Evolutionary conservation across 1,284 basidiomycete genomes (phyloP).

Genomic region (Hymenochaete sp.): DNA sequence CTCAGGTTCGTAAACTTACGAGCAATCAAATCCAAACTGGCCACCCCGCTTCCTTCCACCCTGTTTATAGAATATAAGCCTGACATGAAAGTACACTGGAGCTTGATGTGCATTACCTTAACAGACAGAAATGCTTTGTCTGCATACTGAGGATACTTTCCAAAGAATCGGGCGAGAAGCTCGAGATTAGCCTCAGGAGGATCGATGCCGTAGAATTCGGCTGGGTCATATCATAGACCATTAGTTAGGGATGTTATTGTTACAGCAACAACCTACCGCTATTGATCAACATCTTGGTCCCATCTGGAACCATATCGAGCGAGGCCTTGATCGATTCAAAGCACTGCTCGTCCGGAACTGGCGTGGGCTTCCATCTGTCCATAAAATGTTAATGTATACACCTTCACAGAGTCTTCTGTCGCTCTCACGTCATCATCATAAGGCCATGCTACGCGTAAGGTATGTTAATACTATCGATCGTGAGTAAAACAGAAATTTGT

Average conservation of each 20-base stretch:
- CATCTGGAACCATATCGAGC: conserved; percentile 40
- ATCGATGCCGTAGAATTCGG: conserved; percentile 36
- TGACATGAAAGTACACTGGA: neutral
- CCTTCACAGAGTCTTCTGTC: neutral
- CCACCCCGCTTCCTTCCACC: conserved; percentile 31
- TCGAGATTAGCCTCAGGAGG: conserved; percentile 33
- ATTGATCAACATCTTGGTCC: conserved; percentile 41
- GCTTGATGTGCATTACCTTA: conserved; percentile 23
- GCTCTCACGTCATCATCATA: conserved; percentile 47
- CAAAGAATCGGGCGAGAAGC: conserved; percentile 37
- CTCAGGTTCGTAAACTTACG: conserved; percentile 21
- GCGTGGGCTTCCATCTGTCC: conserved; percentile 30
- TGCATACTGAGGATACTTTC: conserved; percentile 44
- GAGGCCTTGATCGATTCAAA: conserved; percentile 59
- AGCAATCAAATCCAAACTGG: conserved; percentile 21
- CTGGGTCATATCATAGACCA: conserved; percentile 18
- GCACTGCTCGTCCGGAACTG: conserved; percentile 42
- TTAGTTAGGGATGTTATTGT: neutral
- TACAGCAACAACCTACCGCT: conserved; percentile 29
- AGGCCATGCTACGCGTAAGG: conserved; percentile 33
- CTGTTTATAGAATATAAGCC: conserved; percentile 25
- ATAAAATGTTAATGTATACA: conserved; percentile 1
- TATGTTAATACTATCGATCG: no score
- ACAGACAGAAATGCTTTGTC: conserved; percentile 42
- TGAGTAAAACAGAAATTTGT: neutral